Evolutionary conservation across 164 flowering plant species (phyloP).

Genomic region (Tetrastigma voinierianum): DNA sequence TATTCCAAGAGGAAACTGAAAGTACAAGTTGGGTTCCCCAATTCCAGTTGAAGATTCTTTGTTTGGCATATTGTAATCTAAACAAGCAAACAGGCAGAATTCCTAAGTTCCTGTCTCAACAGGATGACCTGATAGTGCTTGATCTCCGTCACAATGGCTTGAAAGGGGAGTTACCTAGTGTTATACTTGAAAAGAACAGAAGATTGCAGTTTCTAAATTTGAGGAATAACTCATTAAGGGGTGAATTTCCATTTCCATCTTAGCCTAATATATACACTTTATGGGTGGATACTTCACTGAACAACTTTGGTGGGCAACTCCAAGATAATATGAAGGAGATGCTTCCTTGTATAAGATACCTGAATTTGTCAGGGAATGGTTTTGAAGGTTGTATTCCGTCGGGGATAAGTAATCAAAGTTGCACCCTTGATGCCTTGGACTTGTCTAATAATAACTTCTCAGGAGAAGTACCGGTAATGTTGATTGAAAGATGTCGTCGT

Average conservation of each 20-base stretch:
- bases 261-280: not conserved
- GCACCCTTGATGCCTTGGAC: not conserved
- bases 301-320: not conserved
- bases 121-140: not conserved
- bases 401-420: not conserved
- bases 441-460: not conserved
- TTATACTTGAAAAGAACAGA: slow-evolving; percentile 6
- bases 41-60: slow-evolving; percentile 1
- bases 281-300: not conserved
- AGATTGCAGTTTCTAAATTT: not conserved
- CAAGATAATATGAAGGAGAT: not conserved
- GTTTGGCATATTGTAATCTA: not conserved
- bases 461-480: not conserved
- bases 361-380: not conserved
- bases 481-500: not conserved
- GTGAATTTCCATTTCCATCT: slow-evolving; percentile 2
- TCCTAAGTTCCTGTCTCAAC: not conserved
- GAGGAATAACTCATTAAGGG: slow-evolving; percentile 4
- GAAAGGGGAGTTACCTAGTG: not conserved
- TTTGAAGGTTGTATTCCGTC: not conserved
- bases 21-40: not conserved
- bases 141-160: slow-evolving; percentile 10
- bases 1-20: not conserved
- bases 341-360: too few relatives aligned
- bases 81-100: not conserved